Evolutionary conservation across 306 rosid species (phyloP), one percentile per base, ranked within the genome.

Genomic region (Cicer chorassanicum): DNA sequence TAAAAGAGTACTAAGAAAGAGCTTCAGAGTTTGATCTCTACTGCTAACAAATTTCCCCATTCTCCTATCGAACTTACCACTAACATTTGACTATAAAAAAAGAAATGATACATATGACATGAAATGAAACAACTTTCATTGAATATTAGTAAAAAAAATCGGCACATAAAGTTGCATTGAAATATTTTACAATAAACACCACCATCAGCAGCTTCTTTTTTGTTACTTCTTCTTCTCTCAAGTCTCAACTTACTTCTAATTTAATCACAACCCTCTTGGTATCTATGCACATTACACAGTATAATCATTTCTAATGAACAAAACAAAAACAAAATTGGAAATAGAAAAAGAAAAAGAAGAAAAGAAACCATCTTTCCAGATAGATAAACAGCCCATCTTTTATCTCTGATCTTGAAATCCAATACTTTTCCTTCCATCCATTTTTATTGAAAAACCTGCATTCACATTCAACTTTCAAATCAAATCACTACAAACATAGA

Each of bases 391-490:
- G 15, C 1, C 39, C n/a, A 18, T 62, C 65, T 61, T 63, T 85
- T 73, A 90, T 88, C 89, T 83, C 76, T 82, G 90, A 66, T 70
- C 88, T 81, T 80, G 80, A 83, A 88, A 82, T 74, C 81, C 91
- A 79, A 46, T 70, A 43, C 66, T 59, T 80, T 82, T 84, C 81
- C 85, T 84, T 66, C 87, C 77, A 21, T 11, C 70, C 8, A 51
- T 78, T 41, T 78, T 54, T 18, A 65, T 24, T 43, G 77, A 40
- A 15, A 82, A 21, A 60, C 89, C 96, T 88, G 85, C 87, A 85
- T 34, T 15, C 51, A 68, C 76, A 74, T 70, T 61, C 63, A 76
- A 39, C 6, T 62, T 24, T 18, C 13, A 74, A 41, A 70, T 68
- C 24, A 68, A 39, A 74, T 77, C 29, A 36, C 21, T 14, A 66